Conservation (phyloP, 352 stramenopile species). For the Pythium graminicola region DNA sequence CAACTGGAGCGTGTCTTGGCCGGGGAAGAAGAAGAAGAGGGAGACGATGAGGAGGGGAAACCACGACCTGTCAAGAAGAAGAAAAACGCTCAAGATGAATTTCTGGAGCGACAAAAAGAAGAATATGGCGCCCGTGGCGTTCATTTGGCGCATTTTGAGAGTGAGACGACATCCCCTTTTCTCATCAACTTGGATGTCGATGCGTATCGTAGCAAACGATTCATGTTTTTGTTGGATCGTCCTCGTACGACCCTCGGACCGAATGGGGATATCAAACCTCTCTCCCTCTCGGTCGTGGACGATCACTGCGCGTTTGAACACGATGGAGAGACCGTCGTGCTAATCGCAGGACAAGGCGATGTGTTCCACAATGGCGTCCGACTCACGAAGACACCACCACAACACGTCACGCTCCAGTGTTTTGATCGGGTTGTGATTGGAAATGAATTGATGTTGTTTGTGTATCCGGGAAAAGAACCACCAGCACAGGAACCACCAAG, state of each 20-base stretch:
- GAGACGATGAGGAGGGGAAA: conserved; percentile 16
- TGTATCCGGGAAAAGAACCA: conserved; percentile 42
- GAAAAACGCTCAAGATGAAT: conserved; percentile 67
- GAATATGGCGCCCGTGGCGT: conserved; percentile 91
- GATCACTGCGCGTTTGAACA: conserved; percentile 82
- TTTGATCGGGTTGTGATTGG: conserved; percentile 81
- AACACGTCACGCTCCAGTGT: conserved; percentile 34
- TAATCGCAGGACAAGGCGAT: conserved; percentile 73
- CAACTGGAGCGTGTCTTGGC: conserved; percentile 64
- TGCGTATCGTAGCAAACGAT: conserved; percentile 87
- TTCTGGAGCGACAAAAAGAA: conserved; percentile 82
- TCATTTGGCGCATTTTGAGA: conserved; percentile 84
- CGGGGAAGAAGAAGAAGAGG: conserved; percentile 36
- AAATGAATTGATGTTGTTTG: conserved; percentile 85
- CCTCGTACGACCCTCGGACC: conserved; percentile 38
- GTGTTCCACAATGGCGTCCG: conserved; percentile 85
- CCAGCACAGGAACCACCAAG: conserved; percentile 45
- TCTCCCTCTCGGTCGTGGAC: conserved; percentile 87
- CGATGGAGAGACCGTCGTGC: conserved; percentile 27
- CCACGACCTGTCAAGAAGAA: conserved; percentile 4
- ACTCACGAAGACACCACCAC: conserved; percentile 28
- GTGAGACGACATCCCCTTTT: conserved; percentile 76
- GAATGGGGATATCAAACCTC: conserved; percentile 88
- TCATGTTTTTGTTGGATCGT: conserved; percentile 88
- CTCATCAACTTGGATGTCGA: conserved; percentile 94